phyloP scores from a whole-genome alignment of 805 yeast species.

The Blastobotrys mokoenaii region DNA sequence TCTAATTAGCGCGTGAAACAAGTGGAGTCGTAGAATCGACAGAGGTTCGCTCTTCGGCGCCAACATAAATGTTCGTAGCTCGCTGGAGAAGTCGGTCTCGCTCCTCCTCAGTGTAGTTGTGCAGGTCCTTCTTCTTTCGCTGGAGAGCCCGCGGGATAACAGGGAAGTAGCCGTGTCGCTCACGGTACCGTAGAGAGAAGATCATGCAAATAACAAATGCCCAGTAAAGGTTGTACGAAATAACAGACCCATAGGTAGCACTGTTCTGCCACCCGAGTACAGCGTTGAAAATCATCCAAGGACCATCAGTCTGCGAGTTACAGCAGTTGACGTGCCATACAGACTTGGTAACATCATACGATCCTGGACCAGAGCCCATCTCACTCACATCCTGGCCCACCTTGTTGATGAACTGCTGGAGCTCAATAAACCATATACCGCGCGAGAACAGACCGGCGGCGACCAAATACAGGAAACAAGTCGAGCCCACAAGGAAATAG shows the following conservation, averaged over 20 bases:
- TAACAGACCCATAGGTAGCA: conserved; percentile 83
- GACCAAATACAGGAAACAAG: conserved; percentile 73
- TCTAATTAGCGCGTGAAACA: too few species aligned
- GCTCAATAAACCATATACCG: conserved; percentile 86
- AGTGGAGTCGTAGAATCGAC: conserved; percentile 9
- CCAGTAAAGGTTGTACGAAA: conserved; percentile 71
- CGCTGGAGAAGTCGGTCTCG: conserved; percentile 13
- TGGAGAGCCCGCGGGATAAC: conserved; percentile 56
- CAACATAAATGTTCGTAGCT: conserved; percentile 8
- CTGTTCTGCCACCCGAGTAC: conserved; percentile 90
- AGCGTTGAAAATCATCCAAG: conserved; percentile 87
- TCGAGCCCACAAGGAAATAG: conserved; percentile 62
- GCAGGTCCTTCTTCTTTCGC: conserved; percentile 23
- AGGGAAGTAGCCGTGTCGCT: conserved; percentile 57
- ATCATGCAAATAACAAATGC: conserved; percentile 37
- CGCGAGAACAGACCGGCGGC: conserved; percentile 81
- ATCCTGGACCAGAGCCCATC: conserved; percentile 88
- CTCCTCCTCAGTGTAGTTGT: background rate
- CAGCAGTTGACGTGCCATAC: conserved; percentile 96
- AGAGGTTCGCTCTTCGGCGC: conserved; percentile 2
- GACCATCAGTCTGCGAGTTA: conserved; percentile 85
- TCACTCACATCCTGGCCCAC: conserved; percentile 87
- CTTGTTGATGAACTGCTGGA: conserved; percentile 61
- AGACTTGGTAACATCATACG: conserved; percentile 68
- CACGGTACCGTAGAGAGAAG: conserved; percentile 37